Conservation (phyloP, 768 basidiomycete species). For the Xanthoconium purpureum region DNA sequence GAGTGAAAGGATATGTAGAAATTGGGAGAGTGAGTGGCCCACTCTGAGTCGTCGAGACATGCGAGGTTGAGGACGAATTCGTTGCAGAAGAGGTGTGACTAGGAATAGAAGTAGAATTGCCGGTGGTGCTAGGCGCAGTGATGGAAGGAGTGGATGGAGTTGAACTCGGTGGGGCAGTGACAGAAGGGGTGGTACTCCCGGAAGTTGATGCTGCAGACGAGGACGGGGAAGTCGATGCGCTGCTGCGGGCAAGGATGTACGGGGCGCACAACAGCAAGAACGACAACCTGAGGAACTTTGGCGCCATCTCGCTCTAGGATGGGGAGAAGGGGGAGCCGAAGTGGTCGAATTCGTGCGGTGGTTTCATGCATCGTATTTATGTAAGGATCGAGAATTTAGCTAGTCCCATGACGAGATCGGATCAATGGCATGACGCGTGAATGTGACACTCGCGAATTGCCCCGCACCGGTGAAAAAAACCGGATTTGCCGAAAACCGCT, state of each 20-base stretch:
- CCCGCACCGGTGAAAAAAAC: not conserved
- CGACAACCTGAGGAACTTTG: conserved; percentile 6
- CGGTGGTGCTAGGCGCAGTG: not conserved
- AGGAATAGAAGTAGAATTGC: not conserved
- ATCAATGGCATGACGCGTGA: not conserved
- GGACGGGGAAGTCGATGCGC: not conserved
- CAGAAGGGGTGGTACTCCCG: not conserved
- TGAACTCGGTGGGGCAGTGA: not conserved
- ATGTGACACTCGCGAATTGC: not conserved
- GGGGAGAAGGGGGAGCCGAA: not conserved
- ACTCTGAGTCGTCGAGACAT: conserved; percentile 10
- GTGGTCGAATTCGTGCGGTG: not conserved
- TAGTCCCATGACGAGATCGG: not conserved
- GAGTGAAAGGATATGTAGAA: conserved; percentile 45
- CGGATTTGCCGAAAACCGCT: not conserved
- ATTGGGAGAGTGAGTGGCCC: conserved; percentile 37
- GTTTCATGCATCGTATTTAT: not conserved
- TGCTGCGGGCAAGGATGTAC: not conserved
- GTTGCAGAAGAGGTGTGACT: conserved; percentile 7
- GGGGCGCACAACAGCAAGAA: conserved; percentile 15
- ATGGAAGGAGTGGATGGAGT: conserved; percentile 1
- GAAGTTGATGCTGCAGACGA: not conserved
- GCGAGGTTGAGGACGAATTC: conserved; percentile 4
- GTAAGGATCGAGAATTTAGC: not conserved
- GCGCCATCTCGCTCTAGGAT: conserved; percentile 14